Evolutionary conservation across 805 yeast species (phyloP), one percentile per base, ranked within the genome.

Genomic region (Candida parachauliodes): DNA sequence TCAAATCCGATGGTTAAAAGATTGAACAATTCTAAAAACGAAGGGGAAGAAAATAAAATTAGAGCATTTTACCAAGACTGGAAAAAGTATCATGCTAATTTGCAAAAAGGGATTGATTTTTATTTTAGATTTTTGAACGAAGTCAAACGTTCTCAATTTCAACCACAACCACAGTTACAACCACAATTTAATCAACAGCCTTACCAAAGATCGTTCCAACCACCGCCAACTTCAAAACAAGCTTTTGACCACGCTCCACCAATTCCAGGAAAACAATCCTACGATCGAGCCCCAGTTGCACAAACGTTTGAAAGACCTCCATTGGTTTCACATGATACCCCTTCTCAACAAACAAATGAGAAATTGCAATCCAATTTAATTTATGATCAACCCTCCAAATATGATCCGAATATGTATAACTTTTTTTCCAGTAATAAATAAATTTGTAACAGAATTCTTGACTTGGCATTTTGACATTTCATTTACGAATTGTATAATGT

Each of bases 41-140:
- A 51, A 60, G 72, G 37, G 38, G 55, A 48, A 22, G 57, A 53
- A 54, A 39, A 47, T 57, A 52, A 61, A 65, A 47, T 70, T 70
- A 34, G 65, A 60, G 5, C 60, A 5, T 81, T 88, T 1, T 74
- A 71, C 6, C 48, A 47, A 5, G 61, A 64, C 14, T 88, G 89
- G 80, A 66, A 66, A 25, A 70, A 72, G 11, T 81, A 79, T 47
- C 57, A 65, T 9, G 62, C 63, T 5, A 95, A 94, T 5, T 55
- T 77, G 38, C 58, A 62, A 11, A 79, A 77, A 45, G 95, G 95
- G 0, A 48, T 60, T 8, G 69, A 61, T 8, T 85, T 87, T 52
- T 91, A 91, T 56, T 59, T 62, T 5, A 22, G 40, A 32, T 32
- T 19, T 18, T 19, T 26, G 15, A 24, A 35, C 28, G 30, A 32